Evolutionary conservation across 1,284 basidiomycete species (phyloP), one percentile per base, ranked within the genome.

Genomic region (Leccinum fallax): DNA sequence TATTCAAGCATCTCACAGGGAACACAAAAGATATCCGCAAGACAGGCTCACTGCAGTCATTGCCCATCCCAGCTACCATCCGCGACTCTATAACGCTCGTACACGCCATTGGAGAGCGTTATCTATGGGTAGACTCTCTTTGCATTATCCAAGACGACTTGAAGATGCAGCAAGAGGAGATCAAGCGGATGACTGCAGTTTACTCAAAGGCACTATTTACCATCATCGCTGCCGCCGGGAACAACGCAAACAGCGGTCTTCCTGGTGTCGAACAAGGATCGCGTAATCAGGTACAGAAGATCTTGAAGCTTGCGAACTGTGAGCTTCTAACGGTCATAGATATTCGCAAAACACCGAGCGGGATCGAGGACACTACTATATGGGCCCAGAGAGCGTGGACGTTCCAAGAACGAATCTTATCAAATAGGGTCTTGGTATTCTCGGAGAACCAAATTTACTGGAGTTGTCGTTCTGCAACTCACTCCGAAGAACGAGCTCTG

Each of bases 41-140:
- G 28, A n/a, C 15, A 0, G 3, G 5, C 43, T 67, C 60, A 16
- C 9, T 68, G 4, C 26, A 8, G 8, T 64, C 53, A 2, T 52
- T 61, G 9, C 59, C 56, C 6, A 59, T 70, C 21, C 63, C 67
- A 13, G 34, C 61, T 28, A 70, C 68, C 1, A 72, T 70, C 30
- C 59, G 53, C 38, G 71, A 70, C 53, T 59, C 69, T 5, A 70
- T 70, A 0, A 54, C 60, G 6, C 55, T 72, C 6, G 63, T 70
- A 3, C 55, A 16, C 8, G 52, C 53, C 21, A 67, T 70, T 7
- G 64, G 65, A 58, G 70, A 71, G 38, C 66, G 64, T n/a, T 72
- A 72, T 28, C 48, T 69, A 4, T 69, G 68, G 68, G 61, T 72
- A n/a, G 70, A 72, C 28, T 66, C 68, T 7, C 6, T 69, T 9